These are phyloP conservation scores for Saccharomycopsis synnaedendra DNA, from an alignment of 805 yeast genomes.

Conservation along the genomic window DNA sequence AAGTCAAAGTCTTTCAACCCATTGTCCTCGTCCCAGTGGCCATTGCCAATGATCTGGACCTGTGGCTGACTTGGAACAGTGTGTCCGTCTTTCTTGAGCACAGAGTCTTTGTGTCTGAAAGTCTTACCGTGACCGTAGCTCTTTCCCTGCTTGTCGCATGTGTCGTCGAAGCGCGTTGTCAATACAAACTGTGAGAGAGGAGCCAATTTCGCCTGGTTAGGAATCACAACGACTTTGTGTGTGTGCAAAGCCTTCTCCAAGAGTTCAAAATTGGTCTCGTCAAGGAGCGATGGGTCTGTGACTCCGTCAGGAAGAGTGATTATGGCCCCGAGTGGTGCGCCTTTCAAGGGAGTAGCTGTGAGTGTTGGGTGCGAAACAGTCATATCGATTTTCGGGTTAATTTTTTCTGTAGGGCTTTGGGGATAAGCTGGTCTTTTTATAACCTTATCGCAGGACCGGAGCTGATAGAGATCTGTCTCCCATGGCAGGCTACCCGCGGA, in stretches of 20 bases:
- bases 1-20: slow-evolving; percentile 47
- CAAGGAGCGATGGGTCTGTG: slow-evolving; percentile 61
- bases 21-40: slow-evolving; percentile 38
- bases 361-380: background rate
- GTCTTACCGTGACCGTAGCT: slow-evolving; percentile 82
- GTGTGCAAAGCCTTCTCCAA: slow-evolving; percentile 56
- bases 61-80: slow-evolving; percentile 78
- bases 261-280: slow-evolving; percentile 50
- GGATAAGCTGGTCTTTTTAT: too few relatives aligned
- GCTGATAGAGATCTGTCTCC: too few relatives aligned
- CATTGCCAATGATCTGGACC: slow-evolving; percentile 83
- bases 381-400: too few relatives aligned
- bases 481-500: too few relatives aligned
- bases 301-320: slow-evolving; percentile 55
- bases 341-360: slow-evolving; percentile 34
- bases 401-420: too few relatives aligned
- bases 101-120: slow-evolving; percentile 52
- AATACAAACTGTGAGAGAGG: slow-evolving; percentile 70
- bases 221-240: slow-evolving; percentile 65
- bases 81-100: slow-evolving; percentile 69
- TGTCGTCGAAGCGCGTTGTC: slow-evolving; percentile 71
- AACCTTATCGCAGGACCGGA: too few relatives aligned
- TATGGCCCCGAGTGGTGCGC: slow-evolving; percentile 57
- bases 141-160: slow-evolving; percentile 37
- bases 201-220: slow-evolving; percentile 52